Base-by-base conservation (phyloP, 345 rosid species). In the Odontarrhena argentea region DNA sequence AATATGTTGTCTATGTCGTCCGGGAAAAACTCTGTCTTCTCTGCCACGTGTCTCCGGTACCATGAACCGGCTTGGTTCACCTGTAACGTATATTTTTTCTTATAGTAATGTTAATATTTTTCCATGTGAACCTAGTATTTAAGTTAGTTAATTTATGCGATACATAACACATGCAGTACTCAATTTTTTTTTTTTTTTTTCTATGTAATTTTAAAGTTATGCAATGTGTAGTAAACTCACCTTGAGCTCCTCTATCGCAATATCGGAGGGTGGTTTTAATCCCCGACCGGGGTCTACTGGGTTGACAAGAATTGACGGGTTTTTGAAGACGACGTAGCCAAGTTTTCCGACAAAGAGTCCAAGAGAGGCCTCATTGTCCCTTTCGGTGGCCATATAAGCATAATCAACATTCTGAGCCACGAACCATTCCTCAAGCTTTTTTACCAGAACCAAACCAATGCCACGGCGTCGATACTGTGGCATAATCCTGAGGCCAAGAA, bases 301-400 rank as follows among this genome's bases (percentile, higher is more conserved):
- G 30, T 86, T 81, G 22, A 86, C 97, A 3, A 91, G 74, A 46
- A 91, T 91, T 1, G 83, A 42, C 8, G 85, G 96, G 0, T 86
- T 83, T 66, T 82, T 78, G 68, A 87, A 91, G 74, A 70, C 67
- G 69, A 59, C 69, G 12, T 82, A 87, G 38, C 84, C 76, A 14
- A 83, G 84, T 74, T 42, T 80, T 55, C 75, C 65, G 0, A 78
- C 47, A 59, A 91, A 91, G 13, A 91, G 89, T 34, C 55, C 74
- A 42, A 78, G 71, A 1, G 97, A 91, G 8, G 92, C 86, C 32
- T 80, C 76, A 54, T 91, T 91, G 50, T 87, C 86, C 63, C 78
- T 87, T 81, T 84, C 77, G 0, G 92, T 87, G 1, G 97, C 96
- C 87, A 87, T 86, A 78, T 91, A 91, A 7, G 89, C 78, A 15